Evolutionary conservation across 129 eudicot species (phyloP), one percentile per base, ranked within the genome.

Genomic region (Arctium minus): DNA sequence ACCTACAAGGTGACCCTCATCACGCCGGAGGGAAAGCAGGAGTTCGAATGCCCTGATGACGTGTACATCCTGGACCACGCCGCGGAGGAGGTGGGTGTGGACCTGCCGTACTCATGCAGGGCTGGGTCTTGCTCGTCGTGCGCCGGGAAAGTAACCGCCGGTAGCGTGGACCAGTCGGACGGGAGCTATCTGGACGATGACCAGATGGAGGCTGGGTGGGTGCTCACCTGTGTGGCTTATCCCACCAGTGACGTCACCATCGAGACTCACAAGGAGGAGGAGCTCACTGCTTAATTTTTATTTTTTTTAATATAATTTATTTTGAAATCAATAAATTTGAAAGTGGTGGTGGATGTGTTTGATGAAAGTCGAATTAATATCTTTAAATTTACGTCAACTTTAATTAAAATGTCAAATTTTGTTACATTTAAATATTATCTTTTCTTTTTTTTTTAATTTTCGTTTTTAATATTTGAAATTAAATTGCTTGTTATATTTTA

Each of bases 251-350:
- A 92, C 60, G 85, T 89, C 27, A 67, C 74, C 72, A 92, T 94
- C 42, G 94, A 91, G 89, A 92, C 98, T 53, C 98, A 94, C 97
- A 94, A 91, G 91, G 96, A 94, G 79, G 92, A 80, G 0, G 98
- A 90, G 72, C 86, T 94, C 13, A 27, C 80, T 80, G 89, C 10
- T 18, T 87, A 78, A 80, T 75, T 53, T 27, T 29, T 39, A 8
- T 87, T 74, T 76, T 75, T 53, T 27, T 29, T 39, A 8, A 3
- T n/a, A 8, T 32, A 8, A 13, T 22, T 44, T 37, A 31, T 18
- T 42, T 72, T 72, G 53, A 56, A 9, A 56, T 27, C 11, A 50
- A 56, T 37, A 67, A 73, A n/a, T 40, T 40, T 38, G 1, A 3
- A 71, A 73, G 53, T 36, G 8, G 30, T 62, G 8, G 30, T 7